A percentile compares a stretch with the other conserved stretches of the same genome.
Evolutionary conservation across 768 basidiomycete genomes (phyloP).

Genomic region (Suillus spraguei): DNA sequence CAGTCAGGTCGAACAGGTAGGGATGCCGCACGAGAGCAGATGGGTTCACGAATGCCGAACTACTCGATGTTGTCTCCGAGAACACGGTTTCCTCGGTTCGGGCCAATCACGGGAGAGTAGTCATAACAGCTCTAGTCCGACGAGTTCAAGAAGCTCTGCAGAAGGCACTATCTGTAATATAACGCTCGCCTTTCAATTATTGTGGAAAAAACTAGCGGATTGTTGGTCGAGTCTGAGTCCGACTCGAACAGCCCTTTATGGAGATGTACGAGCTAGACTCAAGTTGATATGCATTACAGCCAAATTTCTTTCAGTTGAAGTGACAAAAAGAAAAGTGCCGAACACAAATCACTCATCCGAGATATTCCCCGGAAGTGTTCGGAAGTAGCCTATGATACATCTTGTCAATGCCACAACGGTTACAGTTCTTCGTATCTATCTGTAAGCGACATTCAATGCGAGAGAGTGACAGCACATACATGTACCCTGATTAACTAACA

Average conservation of each 20-base stretch:
- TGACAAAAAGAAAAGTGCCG: neutral
- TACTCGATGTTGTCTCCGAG: too few relatives aligned
- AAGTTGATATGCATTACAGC: neutral
- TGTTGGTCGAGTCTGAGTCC: neutral
- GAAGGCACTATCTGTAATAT: neutral
- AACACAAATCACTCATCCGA: neutral
- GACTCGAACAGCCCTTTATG: neutral
- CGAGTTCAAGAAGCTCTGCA: neutral
- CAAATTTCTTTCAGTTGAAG: neutral
- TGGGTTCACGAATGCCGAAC: too few relatives aligned
- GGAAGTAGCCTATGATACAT: neutral
- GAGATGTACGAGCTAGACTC: neutral
- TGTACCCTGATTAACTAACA: neutral
- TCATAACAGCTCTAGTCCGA: neutral
- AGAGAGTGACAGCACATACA: neutral
- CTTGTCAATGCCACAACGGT: neutral
- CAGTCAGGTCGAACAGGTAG: too few relatives aligned
- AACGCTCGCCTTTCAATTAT: neutral
- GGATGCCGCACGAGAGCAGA: too few relatives aligned
- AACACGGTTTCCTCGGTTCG: neutral
- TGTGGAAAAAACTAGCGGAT: neutral
- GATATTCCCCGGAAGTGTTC: neutral
- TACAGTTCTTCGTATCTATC: neutral
- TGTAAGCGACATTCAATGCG: neutral
- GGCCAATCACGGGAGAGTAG: neutral